Evolutionary conservation across 768 basidiomycete species (phyloP).

Genomic region (Hortiboletus flavorubellus): DNA sequence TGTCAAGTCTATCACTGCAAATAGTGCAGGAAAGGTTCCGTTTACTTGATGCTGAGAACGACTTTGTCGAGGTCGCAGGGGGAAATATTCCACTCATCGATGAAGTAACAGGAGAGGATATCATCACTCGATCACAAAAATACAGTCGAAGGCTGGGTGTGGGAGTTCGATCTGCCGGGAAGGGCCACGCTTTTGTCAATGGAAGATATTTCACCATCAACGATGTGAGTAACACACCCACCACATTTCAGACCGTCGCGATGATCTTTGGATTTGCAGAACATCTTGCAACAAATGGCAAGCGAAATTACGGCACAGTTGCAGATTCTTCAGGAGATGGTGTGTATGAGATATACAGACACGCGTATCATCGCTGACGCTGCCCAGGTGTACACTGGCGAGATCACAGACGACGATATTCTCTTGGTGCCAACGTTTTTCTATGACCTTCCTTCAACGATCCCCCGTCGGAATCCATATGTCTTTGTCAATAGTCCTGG

Average conservation of each 20-base stretch:
- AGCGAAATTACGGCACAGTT: constrained; percentile 55
- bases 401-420: constrained; percentile 50
- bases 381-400: constrained; percentile 50
- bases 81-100: constrained; percentile 25
- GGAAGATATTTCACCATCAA: constrained; percentile 73
- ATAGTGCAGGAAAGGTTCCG: constrained; percentile 39
- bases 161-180: constrained; percentile 31
- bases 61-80: constrained; percentile 40
- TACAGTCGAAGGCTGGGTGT: constrained; percentile 63
- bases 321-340: constrained; percentile 71
- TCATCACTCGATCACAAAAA: constrained; percentile 42
- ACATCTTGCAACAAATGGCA: constrained; percentile 27
- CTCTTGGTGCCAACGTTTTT: constrained; percentile 70
- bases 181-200: constrained; percentile 82
- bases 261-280: constrained; percentile 10
- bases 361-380: background rate
- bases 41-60: constrained; percentile 33
- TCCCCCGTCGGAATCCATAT: constrained; percentile 67
- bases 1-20: constrained; percentile 42
- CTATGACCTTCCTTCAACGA: constrained; percentile 81
- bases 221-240: constrained; percentile 49
- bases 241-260: background rate
- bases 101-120: constrained; percentile 27
- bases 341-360: constrained; percentile 25
- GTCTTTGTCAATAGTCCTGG: constrained; percentile 54